Evolutionary conservation across 768 basidiomycete species (phyloP), one percentile per base, ranked within the genome.

Genomic region (Krasilnikovozyma curviuscula): DNA sequence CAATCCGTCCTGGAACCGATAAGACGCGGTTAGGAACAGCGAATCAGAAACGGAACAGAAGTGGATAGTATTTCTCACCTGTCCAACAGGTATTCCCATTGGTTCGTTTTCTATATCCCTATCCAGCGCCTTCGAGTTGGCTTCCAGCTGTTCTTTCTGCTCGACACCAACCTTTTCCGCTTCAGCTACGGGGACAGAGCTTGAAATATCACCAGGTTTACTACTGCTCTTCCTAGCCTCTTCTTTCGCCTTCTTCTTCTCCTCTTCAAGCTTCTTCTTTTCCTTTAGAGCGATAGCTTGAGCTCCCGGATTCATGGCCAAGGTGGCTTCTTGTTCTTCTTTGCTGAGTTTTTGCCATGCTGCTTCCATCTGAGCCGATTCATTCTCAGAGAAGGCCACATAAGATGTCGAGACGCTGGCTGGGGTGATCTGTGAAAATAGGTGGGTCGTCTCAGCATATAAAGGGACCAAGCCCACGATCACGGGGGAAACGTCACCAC

Each of bases 161-260:
- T n/a, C n/a, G 29, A 24, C 28, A 31, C 29, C 13, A 24, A 1
- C 6, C 29, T 28, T 13, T 4, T 16, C 30, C 30, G 13, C 12
- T 3, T 5, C 30, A 6, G 13, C 18, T 29, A 18, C 23, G 4
- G 14, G 6, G 23, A 18, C 23, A 27, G 23, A 14, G n/a, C 0
- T n/a, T n/a, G n/a, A n/a, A n/a, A n/a, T n/a, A n/a, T n/a, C n/a
- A n/a, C n/a, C n/a, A n/a, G n/a, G n/a, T n/a, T n/a, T n/a, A n/a
- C 23, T 16, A 48, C 39, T 40, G 7, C 46, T 46, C 50, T 46
- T 52, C n/a, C 50, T 46, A 24, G 48, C 40, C 14, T 37, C 30
- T 5, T 1, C n/a, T 37, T 52, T 46, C 25, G 33, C 44, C 33
- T 25, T 30, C 46, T 52, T 46, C n/a, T 46, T 37, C 40, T 47